Evolutionary conservation across 2,329 filamentous ascomycete genomes (phyloP).

Genomic region (Aspergillus hortae): DNA sequence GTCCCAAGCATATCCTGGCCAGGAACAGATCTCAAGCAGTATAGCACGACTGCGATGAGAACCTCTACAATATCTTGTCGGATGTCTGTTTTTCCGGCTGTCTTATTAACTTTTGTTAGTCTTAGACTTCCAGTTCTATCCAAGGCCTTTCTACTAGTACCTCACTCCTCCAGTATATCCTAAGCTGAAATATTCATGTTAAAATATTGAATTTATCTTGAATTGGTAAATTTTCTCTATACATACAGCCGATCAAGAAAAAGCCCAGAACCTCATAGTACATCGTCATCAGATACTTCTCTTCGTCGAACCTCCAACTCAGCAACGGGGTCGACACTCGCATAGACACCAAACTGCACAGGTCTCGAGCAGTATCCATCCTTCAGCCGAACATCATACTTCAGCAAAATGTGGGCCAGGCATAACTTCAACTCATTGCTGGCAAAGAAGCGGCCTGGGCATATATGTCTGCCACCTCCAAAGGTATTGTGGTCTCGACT

Average conservation of each 20-base stretch:
- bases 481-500: background rate
- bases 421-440: background rate
- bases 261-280: no score
- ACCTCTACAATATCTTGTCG: no score
- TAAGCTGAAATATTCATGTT: no score
- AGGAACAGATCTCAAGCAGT: no score
- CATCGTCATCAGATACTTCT: background rate
- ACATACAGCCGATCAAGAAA: background rate
- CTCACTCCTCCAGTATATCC: no score
- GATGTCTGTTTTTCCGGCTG: background rate
- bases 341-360: slow-evolving; percentile 3
- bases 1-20: no score
- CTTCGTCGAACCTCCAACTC: slow-evolving; percentile 6
- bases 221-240: background rate
- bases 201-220: no score
- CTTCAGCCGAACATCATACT: slow-evolving; percentile 1
- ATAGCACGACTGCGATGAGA: no score
- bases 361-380: background rate
- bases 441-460: background rate
- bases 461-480: background rate
- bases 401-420: background rate
- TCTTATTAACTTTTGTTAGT: background rate
- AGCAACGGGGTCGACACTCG: slow-evolving; percentile 3
- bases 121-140: background rate
- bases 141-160: no score